Evolutionary conservation across 1,284 basidiomycete species (phyloP).

Genomic region (Cystodermella granulosa): DNA sequence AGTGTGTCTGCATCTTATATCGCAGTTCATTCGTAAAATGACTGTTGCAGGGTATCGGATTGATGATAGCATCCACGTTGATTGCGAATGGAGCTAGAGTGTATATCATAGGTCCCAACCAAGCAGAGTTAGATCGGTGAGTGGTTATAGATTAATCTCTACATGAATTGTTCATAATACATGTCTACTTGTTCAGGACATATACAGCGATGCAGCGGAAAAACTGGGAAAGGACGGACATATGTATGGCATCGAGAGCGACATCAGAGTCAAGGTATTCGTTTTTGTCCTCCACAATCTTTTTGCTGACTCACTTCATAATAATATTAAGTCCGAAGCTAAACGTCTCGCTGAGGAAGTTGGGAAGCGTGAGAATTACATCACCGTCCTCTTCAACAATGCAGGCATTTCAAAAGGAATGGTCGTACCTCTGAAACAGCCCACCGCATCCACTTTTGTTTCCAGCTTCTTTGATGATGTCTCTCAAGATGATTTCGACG

Average conservation of each 20-base stretch:
- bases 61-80: conserved; percentile 46
- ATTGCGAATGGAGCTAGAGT: conserved; percentile 50
- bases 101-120: conserved; percentile 46
- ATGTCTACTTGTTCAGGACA: conserved; percentile 10
- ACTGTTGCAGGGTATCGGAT: conserved; percentile 42
- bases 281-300: not conserved
- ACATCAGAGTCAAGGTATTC: conserved; percentile 44
- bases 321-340: conserved; percentile 41
- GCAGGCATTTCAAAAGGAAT: conserved; percentile 28
- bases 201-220: conserved; percentile 41
- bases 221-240: conserved; percentile 32
- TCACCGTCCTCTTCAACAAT: conserved; percentile 44
- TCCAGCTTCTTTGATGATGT: conserved; percentile 41
- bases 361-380: conserved; percentile 36
- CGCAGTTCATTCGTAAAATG: not conserved
- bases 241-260: conserved; percentile 43
- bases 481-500: conserved; percentile 39
- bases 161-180: not conserved
- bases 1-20: conserved; percentile 28
- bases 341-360: conserved; percentile 44
- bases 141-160: not conserved
- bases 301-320: not conserved
- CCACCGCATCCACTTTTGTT: conserved; percentile 39
- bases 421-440: conserved; percentile 27
- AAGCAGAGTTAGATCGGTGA: conserved; percentile 42